Conservation (phyloP, 352 stramenopile genomes). For the Phytopythium ostracodes region DNA sequence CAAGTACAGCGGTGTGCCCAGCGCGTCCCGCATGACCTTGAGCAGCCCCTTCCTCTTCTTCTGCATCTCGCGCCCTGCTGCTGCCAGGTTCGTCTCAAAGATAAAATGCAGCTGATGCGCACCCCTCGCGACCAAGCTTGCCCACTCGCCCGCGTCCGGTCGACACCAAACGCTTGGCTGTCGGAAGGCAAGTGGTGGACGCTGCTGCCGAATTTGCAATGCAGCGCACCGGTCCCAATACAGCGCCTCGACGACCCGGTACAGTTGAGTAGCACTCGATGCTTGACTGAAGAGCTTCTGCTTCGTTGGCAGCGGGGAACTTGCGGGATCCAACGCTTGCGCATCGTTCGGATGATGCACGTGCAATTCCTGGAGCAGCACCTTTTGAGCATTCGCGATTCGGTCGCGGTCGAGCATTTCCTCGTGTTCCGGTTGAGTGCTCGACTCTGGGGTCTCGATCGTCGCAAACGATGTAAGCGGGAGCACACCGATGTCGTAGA, state of each 20-base stretch:
- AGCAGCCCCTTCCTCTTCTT: slow-evolving; percentile 44
- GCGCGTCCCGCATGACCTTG: slow-evolving; percentile 40
- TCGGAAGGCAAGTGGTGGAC: slow-evolving; percentile 37
- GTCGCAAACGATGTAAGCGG: slow-evolving; percentile 11
- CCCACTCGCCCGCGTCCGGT: slow-evolving; percentile 68
- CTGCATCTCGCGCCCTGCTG: slow-evolving; percentile 50
- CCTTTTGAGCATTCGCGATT: slow-evolving; percentile 41
- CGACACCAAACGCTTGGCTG: slow-evolving; percentile 65
- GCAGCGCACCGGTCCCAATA: slow-evolving; percentile 83
- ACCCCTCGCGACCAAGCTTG: slow-evolving; percentile 51
- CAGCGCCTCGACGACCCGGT: slow-evolving; percentile 54
- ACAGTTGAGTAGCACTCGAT: slow-evolving; percentile 6
- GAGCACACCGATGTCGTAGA: slow-evolving; percentile 43
- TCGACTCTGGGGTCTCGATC: background rate
- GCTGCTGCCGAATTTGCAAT: slow-evolving; percentile 50
- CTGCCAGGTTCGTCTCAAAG: slow-evolving; percentile 56
- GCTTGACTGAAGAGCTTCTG: slow-evolving; percentile 6
- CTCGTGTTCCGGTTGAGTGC: slow-evolving; percentile 11
- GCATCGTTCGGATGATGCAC: slow-evolving; percentile 51
- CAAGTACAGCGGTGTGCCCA: slow-evolving; percentile 56
- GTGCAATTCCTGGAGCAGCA: slow-evolving; percentile 61
- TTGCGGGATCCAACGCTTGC: background rate
- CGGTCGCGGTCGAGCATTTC: slow-evolving; percentile 43
- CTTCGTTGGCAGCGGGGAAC: background rate
- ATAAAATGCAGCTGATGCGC: slow-evolving; percentile 61